phyloP scores from a whole-genome alignment of 2,329 filamentous ascomycete genomes.

The Sporothrix euskadiensis region DNA sequence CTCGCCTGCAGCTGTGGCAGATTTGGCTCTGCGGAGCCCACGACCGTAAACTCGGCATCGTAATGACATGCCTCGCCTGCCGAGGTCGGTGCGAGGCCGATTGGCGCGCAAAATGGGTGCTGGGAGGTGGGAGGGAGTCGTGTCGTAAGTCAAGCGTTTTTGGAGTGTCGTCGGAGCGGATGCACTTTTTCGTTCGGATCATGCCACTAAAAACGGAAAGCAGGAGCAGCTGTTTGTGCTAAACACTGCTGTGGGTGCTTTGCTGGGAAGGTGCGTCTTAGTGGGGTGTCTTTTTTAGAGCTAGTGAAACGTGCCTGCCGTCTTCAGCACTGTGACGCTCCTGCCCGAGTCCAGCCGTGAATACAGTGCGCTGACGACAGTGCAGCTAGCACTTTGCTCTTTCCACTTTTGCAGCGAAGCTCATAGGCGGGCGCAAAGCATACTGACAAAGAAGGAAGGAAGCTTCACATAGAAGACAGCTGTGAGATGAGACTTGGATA shows the following conservation, averaged over 20 bases:
- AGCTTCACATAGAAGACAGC: neutral
- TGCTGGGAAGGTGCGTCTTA: slow-evolving; percentile 2
- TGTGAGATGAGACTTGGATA: neutral
- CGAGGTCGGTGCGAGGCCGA: neutral
- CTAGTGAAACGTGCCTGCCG: neutral
- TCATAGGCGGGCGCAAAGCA: slow-evolving; percentile 5
- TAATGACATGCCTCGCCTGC: slow-evolving; percentile 40
- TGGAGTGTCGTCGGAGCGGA: slow-evolving; percentile 12
- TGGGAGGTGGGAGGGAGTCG: neutral
- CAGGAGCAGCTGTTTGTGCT: neutral
- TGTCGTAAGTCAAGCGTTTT: slow-evolving; percentile 2
- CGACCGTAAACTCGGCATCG: slow-evolving; percentile 70
- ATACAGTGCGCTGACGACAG: neutral
- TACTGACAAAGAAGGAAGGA: neutral
- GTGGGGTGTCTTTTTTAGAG: neutral
- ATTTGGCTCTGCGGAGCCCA: slow-evolving; percentile 63
- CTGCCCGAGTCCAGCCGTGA: neutral
- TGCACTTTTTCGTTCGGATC: slow-evolving; percentile 25
- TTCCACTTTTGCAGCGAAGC: neutral
- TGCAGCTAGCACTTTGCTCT: neutral
- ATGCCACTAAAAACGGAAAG: slow-evolving; percentile 29
- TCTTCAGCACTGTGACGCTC: neutral
- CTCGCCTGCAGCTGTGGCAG: slow-evolving; percentile 64
- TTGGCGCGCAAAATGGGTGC: neutral
- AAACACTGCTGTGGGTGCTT: neutral